Base-by-base conservation (phyloP, 495 filamentous ascomycete genomes). In the Neurospora hispaniola region DNA sequence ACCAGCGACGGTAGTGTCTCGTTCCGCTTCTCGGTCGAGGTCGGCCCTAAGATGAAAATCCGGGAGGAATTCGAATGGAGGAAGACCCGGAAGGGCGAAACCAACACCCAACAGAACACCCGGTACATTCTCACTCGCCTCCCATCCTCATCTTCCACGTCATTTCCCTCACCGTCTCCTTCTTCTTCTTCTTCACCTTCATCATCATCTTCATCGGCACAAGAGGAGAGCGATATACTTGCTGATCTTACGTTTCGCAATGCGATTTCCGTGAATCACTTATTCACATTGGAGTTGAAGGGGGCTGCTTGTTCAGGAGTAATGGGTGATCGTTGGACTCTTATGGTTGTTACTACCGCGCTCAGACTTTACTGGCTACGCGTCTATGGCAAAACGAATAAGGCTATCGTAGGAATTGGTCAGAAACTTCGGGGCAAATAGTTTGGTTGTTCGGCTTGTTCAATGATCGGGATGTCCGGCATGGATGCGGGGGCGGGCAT, bases 1-100 rank as follows among this genome's bases (percentile, higher is more conserved):
- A 59, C 41, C 3, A 54, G 9, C 27, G 27, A 42, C 4, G 69
- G 68, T 44, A 44, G 16, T 5, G 71, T 74, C 14, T 35, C 59
- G 27, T 74, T 74, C 31, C 69, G 70, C 27, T 74, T 74, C 48
- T 48, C 48, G 8, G 31, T 71, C 10, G 73, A 74, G 31, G 73
- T 74, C 27, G 73, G 73, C 4, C 46, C 71, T 6, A 69, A 71
- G 41, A 42, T 18, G 16, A 40, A 59, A 42, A 12, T 16, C 16
- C 42, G 75, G 18, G 73, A 76, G 39, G 69, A 44, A 4, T 76
- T 76, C 59, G 75, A 74, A 42, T 76, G 71, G 73, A 12, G 71
- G 48, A 73, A 71, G 69, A 71, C n/a, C 20, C 68, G 66, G 31
- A 35, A 41, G 44, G 62, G 42, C 12, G 40, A 27, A 27, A 71